These are phyloP conservation scores for Xylariaceae sp. DNA, from an alignment of 2,329 filamentous ascomycete genomes.

Conservation along the genomic window DNA sequence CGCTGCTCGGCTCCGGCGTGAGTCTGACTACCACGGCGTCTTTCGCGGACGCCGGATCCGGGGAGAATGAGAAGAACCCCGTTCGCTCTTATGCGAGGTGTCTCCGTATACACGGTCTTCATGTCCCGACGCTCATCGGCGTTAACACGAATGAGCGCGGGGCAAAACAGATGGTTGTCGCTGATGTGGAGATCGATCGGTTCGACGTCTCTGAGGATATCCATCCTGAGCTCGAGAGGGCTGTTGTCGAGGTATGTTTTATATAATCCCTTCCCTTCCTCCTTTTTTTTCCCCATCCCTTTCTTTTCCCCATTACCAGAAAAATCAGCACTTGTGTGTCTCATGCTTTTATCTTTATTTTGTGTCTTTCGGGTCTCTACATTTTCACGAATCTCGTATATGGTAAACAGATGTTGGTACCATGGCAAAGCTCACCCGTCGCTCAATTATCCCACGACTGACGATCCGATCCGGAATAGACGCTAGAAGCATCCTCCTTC, in stretches of 20 bases:
- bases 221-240: slow-evolving; percentile 51
- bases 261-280: not conserved
- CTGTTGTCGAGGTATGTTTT: slow-evolving; percentile 51
- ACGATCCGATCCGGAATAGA: slow-evolving; percentile 31
- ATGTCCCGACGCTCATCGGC: slow-evolving; percentile 63
- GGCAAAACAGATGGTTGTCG: slow-evolving; percentile 60
- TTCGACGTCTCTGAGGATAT: slow-evolving; percentile 43
- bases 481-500: slow-evolving; percentile 51
- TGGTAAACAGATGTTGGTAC: no score
- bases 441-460: not conserved
- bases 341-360: not conserved
- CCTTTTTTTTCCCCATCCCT: not conserved
- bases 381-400: no score
- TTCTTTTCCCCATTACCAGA: no score
- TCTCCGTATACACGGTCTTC: slow-evolving; percentile 51
- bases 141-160: slow-evolving; percentile 66
- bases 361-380: not conserved
- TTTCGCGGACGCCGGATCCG: slow-evolving; percentile 29
- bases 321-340: no score
- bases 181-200: slow-evolving; percentile 56
- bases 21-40: slow-evolving; percentile 44
- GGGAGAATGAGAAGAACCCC: slow-evolving; percentile 20
- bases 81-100: slow-evolving; percentile 29
- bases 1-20: slow-evolving; percentile 57
- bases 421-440: not conserved